These are phyloP conservation scores for Fusarium camptoceras DNA, from an alignment of 2,329 filamentous ascomycete genomes.

Conservation along the genomic window DNA sequence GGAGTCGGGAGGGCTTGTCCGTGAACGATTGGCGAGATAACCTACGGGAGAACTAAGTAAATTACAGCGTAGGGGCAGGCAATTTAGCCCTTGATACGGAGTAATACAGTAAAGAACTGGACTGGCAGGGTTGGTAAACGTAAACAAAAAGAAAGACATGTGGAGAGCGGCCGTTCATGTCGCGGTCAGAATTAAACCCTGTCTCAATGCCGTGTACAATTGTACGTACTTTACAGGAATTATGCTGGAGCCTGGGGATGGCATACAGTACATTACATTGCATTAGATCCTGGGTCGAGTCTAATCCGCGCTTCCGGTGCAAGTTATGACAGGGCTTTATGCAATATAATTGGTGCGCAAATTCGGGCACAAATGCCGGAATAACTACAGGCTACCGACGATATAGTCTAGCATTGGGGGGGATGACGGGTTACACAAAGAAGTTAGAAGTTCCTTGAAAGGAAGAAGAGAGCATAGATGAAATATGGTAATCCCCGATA, in stretches of 20 bases:
- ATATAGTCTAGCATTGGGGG: slow-evolving; percentile 33
- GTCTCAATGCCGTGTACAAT: background rate
- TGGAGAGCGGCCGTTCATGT: slow-evolving; percentile 5
- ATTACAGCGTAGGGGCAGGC: background rate
- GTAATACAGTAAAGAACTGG: background rate
- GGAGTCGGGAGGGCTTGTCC: background rate
- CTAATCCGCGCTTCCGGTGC: slow-evolving; percentile 28
- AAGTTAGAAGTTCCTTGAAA: background rate
- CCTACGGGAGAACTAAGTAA: background rate
- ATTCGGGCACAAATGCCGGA: slow-evolving; percentile 19
- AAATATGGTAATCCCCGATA: background rate
- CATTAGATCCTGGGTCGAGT: slow-evolving; percentile 1
- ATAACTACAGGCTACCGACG: slow-evolving; percentile 15
- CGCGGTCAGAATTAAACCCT: background rate
- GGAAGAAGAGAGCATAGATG: background rate
- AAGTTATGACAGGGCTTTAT: slow-evolving; percentile 19
- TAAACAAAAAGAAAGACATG: background rate
- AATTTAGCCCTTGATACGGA: background rate
- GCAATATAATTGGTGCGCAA: slow-evolving; percentile 35
- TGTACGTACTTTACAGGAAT: background rate
- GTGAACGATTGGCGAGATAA: background rate
- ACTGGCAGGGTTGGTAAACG: background rate
- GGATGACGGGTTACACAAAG: slow-evolving; percentile 24
- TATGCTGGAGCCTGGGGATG: slow-evolving; percentile 20
- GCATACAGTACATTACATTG: slow-evolving; percentile 1